These are phyloP conservation scores for Ophiostoma himal-ulmi DNA, from an alignment of 2,329 filamentous ascomycete genomes.

Conservation along the genomic window DNA sequence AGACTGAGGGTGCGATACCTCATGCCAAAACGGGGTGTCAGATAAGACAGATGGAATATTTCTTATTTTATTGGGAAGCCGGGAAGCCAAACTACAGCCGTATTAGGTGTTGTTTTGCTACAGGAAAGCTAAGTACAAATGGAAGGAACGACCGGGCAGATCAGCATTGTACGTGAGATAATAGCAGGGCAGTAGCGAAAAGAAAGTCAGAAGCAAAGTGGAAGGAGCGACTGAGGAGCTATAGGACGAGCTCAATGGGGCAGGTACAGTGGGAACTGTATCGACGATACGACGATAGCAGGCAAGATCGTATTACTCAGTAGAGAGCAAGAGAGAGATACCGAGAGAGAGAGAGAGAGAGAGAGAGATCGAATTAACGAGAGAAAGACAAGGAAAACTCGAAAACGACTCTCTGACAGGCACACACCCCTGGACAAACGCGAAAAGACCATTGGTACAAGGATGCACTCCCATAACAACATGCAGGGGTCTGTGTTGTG, in stretches of 20 bases:
- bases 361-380: background rate
- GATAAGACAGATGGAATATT: background rate
- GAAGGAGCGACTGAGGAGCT: background rate
- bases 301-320: too few species aligned
- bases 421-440: conserved; percentile 8
- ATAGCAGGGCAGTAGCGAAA: background rate
- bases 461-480: background rate
- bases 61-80: background rate
- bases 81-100: background rate
- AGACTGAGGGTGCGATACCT: conserved; percentile 12
- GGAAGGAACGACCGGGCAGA: conserved; percentile 2
- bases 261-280: background rate
- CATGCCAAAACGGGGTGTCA: conserved; percentile 6
- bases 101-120: background rate
- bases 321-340: background rate
- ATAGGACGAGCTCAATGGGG: background rate
- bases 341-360: background rate
- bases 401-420: background rate
- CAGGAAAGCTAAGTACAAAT: background rate
- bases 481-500: conserved; percentile 11
- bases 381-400: conserved; percentile 1
- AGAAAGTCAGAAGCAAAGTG: background rate
- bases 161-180: background rate
- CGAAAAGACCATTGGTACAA: background rate
- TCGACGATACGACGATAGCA: background rate